phyloP scores from a whole-genome alignment of 768 basidiomycete species.

The Termitomyces sp. region DNA sequence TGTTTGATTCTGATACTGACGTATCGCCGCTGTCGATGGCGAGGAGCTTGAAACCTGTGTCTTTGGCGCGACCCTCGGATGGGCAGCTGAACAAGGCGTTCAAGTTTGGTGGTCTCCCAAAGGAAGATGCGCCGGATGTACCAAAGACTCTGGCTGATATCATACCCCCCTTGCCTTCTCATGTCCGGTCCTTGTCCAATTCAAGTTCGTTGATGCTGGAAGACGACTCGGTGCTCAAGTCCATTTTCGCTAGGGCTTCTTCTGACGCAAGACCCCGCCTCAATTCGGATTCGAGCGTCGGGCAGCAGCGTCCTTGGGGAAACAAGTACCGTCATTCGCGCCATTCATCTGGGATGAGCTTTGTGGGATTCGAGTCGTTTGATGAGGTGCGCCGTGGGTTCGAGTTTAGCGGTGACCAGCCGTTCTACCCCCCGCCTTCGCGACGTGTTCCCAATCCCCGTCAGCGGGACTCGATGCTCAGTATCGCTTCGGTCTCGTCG shows the following conservation, averaged over 20 bases:
- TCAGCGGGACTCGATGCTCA: conserved; percentile 59
- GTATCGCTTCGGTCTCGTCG: conserved; percentile 77
- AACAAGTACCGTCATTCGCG: conserved; percentile 30
- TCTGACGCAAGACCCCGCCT: conserved; percentile 26
- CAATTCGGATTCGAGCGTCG: conserved; percentile 43
- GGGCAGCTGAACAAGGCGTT: conserved; percentile 70
- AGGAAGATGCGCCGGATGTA: conserved; percentile 17
- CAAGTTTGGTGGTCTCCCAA: conserved; percentile 63
- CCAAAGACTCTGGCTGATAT: conserved; percentile 70
- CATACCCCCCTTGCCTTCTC: conserved; percentile 61
- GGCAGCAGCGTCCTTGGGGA: conserved; percentile 25
- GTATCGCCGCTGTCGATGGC: conserved; percentile 1
- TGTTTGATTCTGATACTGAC: conserved; percentile 12
- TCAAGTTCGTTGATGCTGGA: conserved; percentile 33
- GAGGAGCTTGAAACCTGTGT: conserved; percentile 16
- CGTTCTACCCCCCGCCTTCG: conserved; percentile 58
- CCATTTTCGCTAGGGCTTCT: conserved; percentile 45
- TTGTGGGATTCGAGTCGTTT: conserved; percentile 70
- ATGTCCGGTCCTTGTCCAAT: conserved; percentile 45
- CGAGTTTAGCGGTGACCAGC: conserved; percentile 60
- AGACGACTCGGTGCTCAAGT: conserved; percentile 51
- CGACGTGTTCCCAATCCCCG: conserved; percentile 33
- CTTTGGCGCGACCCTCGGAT: conserved; percentile 43
- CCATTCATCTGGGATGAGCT: conserved; percentile 56
- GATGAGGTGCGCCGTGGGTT: conserved; percentile 78